Evolutionary conservation across 1,284 basidiomycete genomes (phyloP).

Genomic region (Filobasidium uniguttulatum): DNA sequence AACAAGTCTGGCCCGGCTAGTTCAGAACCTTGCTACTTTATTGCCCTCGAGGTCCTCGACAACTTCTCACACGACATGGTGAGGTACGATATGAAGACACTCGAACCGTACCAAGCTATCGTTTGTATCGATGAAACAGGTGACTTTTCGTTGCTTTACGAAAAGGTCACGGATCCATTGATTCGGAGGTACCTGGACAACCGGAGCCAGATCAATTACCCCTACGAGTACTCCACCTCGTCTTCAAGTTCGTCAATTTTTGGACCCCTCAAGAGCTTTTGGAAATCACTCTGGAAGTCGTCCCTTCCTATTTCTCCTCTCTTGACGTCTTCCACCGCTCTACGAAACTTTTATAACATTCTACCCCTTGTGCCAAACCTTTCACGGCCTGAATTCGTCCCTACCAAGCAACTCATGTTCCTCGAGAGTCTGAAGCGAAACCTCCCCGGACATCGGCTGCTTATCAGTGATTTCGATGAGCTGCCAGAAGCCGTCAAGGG

Average conservation of each 20-base stretch:
- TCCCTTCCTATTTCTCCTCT: conserved; percentile 23
- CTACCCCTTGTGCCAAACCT: conserved; percentile 88
- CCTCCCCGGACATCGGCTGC: conserved; percentile 81
- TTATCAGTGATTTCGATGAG: conserved; percentile 82
- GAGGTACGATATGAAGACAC: conserved; percentile 65
- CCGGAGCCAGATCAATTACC: conserved; percentile 49
- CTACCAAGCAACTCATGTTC: conserved; percentile 78
- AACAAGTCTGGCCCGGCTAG: no score
- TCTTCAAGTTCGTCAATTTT: no score
- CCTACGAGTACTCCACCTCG: conserved; percentile 21
- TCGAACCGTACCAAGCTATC: conserved; percentile 69
- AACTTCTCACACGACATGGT: conserved; percentile 96
- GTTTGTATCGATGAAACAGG: conserved; percentile 69
- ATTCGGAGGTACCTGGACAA: conserved; percentile 49
- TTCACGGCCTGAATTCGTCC: conserved; percentile 77
- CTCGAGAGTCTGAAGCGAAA: conserved; percentile 65
- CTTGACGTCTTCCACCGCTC: conserved; percentile 33
- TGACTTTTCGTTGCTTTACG: conserved; percentile 75
- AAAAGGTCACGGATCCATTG: conserved; percentile 70
- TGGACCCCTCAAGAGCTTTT: no score
- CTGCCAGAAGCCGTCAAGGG: conserved; percentile 79
- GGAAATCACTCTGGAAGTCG: conserved; percentile 11
- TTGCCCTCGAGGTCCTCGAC: conserved; percentile 93
- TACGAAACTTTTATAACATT: conserved; percentile 49
- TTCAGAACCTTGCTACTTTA: conserved; percentile 73